Base-by-base conservation (phyloP, 1,139 yeast species). In the Meyerozyma guilliermondii region DNA sequence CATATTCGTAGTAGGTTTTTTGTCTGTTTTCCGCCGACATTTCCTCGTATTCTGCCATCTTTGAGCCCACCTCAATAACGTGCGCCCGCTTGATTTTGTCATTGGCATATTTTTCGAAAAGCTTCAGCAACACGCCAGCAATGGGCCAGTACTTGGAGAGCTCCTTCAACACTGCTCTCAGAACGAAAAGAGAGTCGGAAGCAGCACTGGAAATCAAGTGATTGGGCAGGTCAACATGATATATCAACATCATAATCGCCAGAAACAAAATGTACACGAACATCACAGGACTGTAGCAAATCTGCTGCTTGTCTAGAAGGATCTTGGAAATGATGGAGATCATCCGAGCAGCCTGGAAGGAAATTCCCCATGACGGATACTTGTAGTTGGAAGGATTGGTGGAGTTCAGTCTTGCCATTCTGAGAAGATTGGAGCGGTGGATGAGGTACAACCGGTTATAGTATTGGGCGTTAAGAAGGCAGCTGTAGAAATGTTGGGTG, bases 291-390 rank as follows among this genome's bases (percentile, higher is more conserved):
- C 81, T 71, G 53, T 74, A 73, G 47, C 65, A 65, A 45, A 81
- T 58, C 52, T 78, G 77, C 45, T 76, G 73, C 40, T 75, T 70
- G 38, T 76, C 78, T 30, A 76, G 61, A 48, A 86, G 54, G 46
- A 78, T 80, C 45, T 83, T 83, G 38, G 80, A 68, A 42, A 86
- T 82, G 46, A 81, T 71, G 6, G 86, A 78, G 48, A 86, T 82
- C 84, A 84, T 83, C 55, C 87, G 80, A 1, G 94, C 88, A 0
- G 95, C 88, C 59, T 85, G 91, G 67, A 86, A 86, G 2, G 91
- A 84, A 48, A 87, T 85, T 11, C 92, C 89, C 86, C 92, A 82
- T 7, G 88, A 80, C 1, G 92, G 89, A 58, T 82, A 83, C 44
- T 74, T 78, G 55, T 74, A 79, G 53, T 73, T 75, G 56, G 70